These are phyloP conservation scores for Leccinum imitatum DNA, from an alignment of 768 basidiomycete species.

Conservation along the genomic window DNA sequence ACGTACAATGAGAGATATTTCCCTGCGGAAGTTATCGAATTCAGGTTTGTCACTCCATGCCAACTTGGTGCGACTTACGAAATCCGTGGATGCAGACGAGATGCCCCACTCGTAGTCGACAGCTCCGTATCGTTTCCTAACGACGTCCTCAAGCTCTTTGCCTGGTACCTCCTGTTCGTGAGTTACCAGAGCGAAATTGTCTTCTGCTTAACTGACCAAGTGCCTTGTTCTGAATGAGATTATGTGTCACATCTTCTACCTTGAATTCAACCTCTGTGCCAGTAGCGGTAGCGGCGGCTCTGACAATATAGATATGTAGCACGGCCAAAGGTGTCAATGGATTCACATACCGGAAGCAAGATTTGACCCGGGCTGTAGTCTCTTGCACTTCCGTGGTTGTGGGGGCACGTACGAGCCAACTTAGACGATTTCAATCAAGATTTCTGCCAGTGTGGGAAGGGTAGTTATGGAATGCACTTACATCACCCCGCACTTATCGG, in stretches of 20 bases:
- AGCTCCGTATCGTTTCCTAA: conserved; percentile 55
- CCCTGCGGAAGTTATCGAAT: conserved; percentile 16
- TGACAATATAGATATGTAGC: conserved; percentile 21
- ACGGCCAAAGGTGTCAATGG: neutral
- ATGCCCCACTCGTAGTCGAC: conserved; percentile 70
- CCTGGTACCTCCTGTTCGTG: too few relatives aligned
- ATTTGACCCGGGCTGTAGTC: conserved; percentile 57
- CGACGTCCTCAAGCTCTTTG: conserved; percentile 56
- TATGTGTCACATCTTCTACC: conserved; percentile 37
- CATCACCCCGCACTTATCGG: conserved; percentile 75
- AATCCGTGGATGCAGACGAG: conserved; percentile 74
- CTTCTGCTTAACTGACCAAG: conserved; percentile 41
- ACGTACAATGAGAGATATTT: conserved; percentile 69
- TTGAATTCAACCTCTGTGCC: conserved; percentile 54
- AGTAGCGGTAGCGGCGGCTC: conserved; percentile 67
- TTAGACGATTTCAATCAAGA: conserved; percentile 21
- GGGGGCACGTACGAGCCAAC: conserved; percentile 75
- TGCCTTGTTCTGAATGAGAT: conserved; percentile 65
- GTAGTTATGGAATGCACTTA: conserved; percentile 33
- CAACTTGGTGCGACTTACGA: conserved; percentile 48
- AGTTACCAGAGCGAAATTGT: conserved; percentile 42
- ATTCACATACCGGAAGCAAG: conserved; percentile 65
- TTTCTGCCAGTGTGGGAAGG: neutral
- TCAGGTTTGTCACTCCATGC: neutral
- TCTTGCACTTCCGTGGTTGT: conserved; percentile 57